Evolutionary conservation across 208 protist species (phyloP).

Genomic region (Trichomonas gallinae): DNA sequence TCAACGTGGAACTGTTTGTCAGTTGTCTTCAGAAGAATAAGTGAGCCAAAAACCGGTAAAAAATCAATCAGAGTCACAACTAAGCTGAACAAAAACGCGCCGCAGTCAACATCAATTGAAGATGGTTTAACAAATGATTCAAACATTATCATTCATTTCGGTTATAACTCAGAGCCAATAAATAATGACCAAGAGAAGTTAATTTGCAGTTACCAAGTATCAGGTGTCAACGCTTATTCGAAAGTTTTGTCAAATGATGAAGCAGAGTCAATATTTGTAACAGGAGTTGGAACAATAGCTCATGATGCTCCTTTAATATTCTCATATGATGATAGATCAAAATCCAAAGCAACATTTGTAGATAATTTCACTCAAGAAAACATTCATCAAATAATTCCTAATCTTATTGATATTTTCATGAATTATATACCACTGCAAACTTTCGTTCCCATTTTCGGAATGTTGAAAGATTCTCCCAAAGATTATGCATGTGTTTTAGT

Average conservation of each 20-base stretch:
- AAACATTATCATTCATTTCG: not conserved
- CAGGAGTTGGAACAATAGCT: not conserved
- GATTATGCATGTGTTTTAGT: not conserved
- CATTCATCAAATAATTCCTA: not conserved
- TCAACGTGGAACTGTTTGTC: not conserved
- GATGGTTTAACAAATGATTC: not conserved
- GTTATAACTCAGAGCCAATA: not conserved
- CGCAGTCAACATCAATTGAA: not conserved
- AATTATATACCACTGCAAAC: not conserved
- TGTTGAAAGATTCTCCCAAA: not conserved
- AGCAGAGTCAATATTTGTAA: not conserved
- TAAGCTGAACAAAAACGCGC: not conserved
- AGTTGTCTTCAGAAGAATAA: not conserved
- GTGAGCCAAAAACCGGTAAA: not conserved
- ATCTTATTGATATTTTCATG: not conserved
- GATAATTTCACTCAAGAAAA: not conserved
- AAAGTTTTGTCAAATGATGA: not conserved
- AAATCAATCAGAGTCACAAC: not conserved
- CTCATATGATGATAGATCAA: not conserved
- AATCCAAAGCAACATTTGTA: not conserved
- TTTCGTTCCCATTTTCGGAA: not conserved
- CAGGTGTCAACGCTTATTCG: not conserved
- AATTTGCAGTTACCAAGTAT: not conserved
- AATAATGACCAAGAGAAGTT: not conserved
- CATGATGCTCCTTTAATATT: not conserved